Evolutionary conservation across 169 alveolate genomes (phyloP).

Genomic region (Babesia ovata): DNA sequence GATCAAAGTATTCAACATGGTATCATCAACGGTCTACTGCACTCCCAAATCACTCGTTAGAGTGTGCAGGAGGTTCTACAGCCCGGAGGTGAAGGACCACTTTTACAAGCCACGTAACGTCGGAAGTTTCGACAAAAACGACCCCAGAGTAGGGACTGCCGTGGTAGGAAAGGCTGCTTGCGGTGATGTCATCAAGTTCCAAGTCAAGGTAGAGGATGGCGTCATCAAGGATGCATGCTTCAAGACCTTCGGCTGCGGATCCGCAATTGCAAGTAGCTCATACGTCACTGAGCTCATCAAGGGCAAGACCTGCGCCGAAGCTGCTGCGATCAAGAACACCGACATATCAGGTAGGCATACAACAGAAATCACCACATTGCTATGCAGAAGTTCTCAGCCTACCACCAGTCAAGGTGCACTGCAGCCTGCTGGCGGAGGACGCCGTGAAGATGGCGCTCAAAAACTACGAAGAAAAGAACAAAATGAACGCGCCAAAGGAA

Average conservation of each 20-base stretch:
- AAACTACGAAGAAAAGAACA: constrained; percentile 73
- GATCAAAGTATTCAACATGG: no score
- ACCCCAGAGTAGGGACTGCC: constrained; percentile 91
- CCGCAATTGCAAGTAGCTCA: constrained; percentile 98
- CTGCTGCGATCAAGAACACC: constrained; percentile 90
- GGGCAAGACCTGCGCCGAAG: constrained; percentile 95
- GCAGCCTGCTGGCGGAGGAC: constrained; percentile 98
- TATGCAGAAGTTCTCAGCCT: constrained; percentile 86
- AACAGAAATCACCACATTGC: constrained; percentile 45
- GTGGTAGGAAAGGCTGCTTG: constrained; percentile 99
- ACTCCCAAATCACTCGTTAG: background rate
- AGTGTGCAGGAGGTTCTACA: constrained; percentile 66
- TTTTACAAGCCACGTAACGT: constrained; percentile 91
- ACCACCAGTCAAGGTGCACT: constrained; percentile 99
- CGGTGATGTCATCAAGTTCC: constrained; percentile 97
- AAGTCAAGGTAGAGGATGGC: constrained; percentile 92
- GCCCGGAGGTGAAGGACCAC: constrained; percentile 90
- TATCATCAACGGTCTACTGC: background rate
- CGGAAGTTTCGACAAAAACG: constrained; percentile 84
- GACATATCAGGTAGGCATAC: constrained; percentile 80
- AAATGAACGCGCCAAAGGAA: background rate
- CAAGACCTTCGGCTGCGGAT: constrained; percentile 99
- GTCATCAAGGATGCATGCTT: constrained; percentile 93
- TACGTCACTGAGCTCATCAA: constrained; percentile 96
- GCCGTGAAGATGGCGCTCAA: constrained; percentile 96